Evolutionary conservation across 179 eudicot genomes (phyloP).

Genomic region (Amaranthus tricolor): DNA sequence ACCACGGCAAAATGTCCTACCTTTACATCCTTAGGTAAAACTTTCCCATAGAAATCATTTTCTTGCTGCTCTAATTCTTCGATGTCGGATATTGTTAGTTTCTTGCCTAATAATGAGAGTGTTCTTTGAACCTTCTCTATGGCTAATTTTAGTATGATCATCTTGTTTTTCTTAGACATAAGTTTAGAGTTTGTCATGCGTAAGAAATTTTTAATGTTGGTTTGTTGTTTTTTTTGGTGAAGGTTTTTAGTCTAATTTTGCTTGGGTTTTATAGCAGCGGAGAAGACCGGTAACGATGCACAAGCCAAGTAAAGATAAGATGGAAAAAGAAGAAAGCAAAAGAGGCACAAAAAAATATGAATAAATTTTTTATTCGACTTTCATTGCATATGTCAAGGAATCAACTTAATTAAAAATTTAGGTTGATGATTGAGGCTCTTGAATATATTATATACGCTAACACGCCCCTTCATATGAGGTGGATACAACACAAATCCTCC

Average conservation of each 20-base stretch:
- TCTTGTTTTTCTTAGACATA: constrained; percentile 23
- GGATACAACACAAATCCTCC: no score
- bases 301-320: constrained; percentile 9
- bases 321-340: constrained; percentile 10
- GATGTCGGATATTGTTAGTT: constrained; percentile 19
- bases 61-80: constrained; percentile 10
- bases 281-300: no score
- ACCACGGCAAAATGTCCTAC: constrained; percentile 77
- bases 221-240: no score
- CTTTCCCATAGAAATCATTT: not conserved
- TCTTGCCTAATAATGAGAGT: constrained; percentile 25
- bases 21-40: constrained; percentile 46
- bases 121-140: constrained; percentile 41
- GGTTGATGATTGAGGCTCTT: no score
- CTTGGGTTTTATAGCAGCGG: constrained; percentile 2
- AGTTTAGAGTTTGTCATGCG: constrained; percentile 22
- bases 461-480: no score
- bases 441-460: no score
- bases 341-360: constrained; percentile 19
- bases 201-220: no score
- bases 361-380: no score
- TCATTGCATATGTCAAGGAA: no score
- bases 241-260: no score
- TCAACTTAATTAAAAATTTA: no score
- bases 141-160: constrained; percentile 31